Evolutionary conservation across 805 yeast species (phyloP).

Genomic region (Yamadazyma takamatsuzukensis): DNA sequence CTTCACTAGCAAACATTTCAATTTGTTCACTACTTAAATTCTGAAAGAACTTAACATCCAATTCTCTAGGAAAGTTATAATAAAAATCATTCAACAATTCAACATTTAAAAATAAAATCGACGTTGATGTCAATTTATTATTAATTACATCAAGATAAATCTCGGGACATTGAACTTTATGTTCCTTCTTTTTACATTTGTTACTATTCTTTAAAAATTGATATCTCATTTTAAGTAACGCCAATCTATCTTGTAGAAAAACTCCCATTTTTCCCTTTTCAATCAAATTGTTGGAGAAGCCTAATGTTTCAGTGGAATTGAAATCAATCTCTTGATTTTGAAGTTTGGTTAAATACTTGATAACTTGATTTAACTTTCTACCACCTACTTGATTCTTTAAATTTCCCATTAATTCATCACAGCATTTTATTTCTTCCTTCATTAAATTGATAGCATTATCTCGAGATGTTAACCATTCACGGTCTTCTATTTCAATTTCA

Average conservation of each 20-base stretch:
- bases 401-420: slow-evolving; percentile 56
- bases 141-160: slow-evolving; percentile 88
- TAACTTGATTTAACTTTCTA: slow-evolving; percentile 76
- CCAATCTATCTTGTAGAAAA: slow-evolving; percentile 70
- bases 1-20: slow-evolving; percentile 89
- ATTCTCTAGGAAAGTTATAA: slow-evolving; percentile 86
- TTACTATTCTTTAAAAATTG: slow-evolving; percentile 66
- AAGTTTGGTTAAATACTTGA: slow-evolving; percentile 61
- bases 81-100: slow-evolving; percentile 92
- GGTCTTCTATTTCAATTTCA: slow-evolving; percentile 92
- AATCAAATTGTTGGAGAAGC: slow-evolving; percentile 74
- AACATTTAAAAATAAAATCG: slow-evolving; percentile 88
- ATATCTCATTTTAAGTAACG: slow-evolving; percentile 69
- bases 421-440: slow-evolving; percentile 83
- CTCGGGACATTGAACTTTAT: slow-evolving; percentile 92
- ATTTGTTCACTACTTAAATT: slow-evolving; percentile 70
- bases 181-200: slow-evolving; percentile 72
- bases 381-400: slow-evolving; percentile 76
- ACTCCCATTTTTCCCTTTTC: slow-evolving; percentile 80
- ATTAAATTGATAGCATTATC: slow-evolving; percentile 72
- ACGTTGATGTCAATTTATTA: slow-evolving; percentile 87
- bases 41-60: slow-evolving; percentile 69
- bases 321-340: slow-evolving; percentile 29
- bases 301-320: slow-evolving; percentile 67
- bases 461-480: slow-evolving; percentile 85